phyloP scores from a whole-genome alignment of 1,284 basidiomycete species.

The Psilocybe mexicana region DNA sequence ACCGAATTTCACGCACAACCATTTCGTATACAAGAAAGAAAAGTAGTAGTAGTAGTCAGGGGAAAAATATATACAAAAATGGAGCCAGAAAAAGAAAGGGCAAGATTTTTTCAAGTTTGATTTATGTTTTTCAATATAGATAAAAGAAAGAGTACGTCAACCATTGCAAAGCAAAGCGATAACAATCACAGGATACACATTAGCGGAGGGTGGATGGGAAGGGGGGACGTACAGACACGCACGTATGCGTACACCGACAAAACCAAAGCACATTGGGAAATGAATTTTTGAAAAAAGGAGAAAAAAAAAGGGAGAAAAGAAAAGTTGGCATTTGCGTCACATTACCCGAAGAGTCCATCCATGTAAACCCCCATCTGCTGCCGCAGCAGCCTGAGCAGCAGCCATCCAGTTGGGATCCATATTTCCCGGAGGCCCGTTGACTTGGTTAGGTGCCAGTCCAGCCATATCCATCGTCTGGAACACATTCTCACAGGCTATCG shows the following conservation, averaged over 20 bases:
- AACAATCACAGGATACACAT: slow-evolving; percentile 30
- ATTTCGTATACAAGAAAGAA: slow-evolving; percentile 10
- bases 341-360: slow-evolving; percentile 78
- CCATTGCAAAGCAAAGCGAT: slow-evolving; percentile 30
- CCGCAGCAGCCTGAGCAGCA: slow-evolving; percentile 63
- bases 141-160: slow-evolving; percentile 14
- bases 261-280: too few species aligned
- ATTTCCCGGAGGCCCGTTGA: slow-evolving; percentile 38
- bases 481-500: slow-evolving; percentile 81
- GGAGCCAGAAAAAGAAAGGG: not conserved
- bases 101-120: not conserved
- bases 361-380: slow-evolving; percentile 55
- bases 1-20: not conserved
- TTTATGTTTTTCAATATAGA: not conserved
- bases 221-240: slow-evolving; percentile 1
- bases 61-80: not conserved
- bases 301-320: slow-evolving; percentile 25
- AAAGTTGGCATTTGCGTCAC: slow-evolving; percentile 36
- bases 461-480: slow-evolving; percentile 63
- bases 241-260: too few species aligned
- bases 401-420: slow-evolving; percentile 65
- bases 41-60: too few species aligned
- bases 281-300: slow-evolving; percentile 10
- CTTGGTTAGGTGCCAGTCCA: slow-evolving; percentile 41
- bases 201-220: slow-evolving; percentile 14